phyloP scores from a whole-genome alignment of 1,284 basidiomycete genomes.

The Melampsora medusae region DNA sequence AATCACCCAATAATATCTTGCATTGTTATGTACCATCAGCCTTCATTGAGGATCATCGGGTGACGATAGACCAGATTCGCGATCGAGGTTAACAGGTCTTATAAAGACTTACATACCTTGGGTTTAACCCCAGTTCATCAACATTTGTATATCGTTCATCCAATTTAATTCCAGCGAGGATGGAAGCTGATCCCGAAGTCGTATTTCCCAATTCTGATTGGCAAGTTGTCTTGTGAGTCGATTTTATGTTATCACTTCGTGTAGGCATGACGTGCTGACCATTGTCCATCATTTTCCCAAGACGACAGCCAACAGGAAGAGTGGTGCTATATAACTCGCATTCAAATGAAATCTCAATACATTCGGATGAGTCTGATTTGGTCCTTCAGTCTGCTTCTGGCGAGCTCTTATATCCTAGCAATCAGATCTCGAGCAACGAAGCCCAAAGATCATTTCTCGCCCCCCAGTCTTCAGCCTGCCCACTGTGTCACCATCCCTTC shows the following conservation, averaged over 20 bases:
- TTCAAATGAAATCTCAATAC: conserved; percentile 28
- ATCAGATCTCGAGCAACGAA: not conserved
- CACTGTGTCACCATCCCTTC: not conserved
- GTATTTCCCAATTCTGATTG: conserved; percentile 4
- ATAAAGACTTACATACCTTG: no score
- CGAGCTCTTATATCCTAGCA: not conserved
- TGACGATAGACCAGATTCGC: no score
- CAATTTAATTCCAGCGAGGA: not conserved
- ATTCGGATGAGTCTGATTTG: not conserved
- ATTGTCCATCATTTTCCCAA: not conserved
- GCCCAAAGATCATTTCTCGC: not conserved
- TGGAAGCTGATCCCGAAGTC: not conserved
- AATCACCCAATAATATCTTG: no score
- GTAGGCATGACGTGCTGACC: not conserved
- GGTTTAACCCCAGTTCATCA: no score
- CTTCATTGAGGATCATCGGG: no score
- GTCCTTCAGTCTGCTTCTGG: conserved; percentile 5
- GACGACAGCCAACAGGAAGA: conserved; percentile 33
- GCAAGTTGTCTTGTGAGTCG: conserved; percentile 3
- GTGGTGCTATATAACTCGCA: conserved; percentile 27
- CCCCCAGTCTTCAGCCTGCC: not conserved
- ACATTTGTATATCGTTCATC: no score
- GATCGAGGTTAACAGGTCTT: no score
- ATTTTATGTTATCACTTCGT: not conserved
- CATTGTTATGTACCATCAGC: no score